Base-by-base conservation (phyloP, 768 basidiomycete species). In the Leccinellum luteum region DNA sequence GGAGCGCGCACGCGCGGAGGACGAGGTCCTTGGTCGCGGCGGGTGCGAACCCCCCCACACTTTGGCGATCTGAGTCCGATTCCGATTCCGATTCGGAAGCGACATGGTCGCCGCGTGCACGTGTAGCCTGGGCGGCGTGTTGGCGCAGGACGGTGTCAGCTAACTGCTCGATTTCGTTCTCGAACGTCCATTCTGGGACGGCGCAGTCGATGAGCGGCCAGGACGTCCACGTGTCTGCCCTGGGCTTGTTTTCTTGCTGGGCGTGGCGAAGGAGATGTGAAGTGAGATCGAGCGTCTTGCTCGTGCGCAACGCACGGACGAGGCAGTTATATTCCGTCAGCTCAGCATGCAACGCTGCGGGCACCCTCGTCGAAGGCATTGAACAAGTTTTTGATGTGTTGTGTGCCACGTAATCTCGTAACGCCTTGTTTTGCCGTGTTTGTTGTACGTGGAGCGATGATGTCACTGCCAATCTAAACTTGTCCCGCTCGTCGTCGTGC, bases 131-230 rank as follows among this genome's bases (percentile, higher is more conserved):
- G n/a, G n/a, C n/a, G n/a, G 38, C 38, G 10, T 41, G 41, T 17
- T 59, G 60, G 47, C 62, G 75, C 43, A 78, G 58, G 28, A 72
- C 69, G 13, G 75, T 68, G 19, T 76, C 70, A 6, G 78, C 78
- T 30, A 90, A 64, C 2, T 76, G 67, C 21, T 70, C 69, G 9
- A 92, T 77, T 70, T 92, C 90, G 60, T 92, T 90, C 48, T 84
- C 78, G 21, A 92, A 72, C 9, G 73, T 72, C 85, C 86, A 92
- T 71, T 90, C 85, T 1, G 90, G 89, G 9, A 81, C 74, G 23
- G 78, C 75, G 15, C 89, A 79, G 63, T 92, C 87, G 17, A 84
- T 78, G 51, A 91, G 79, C 1, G 90, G 90, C 90, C 90, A 92
- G 7, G 84, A 77, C 0, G 89, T 90, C 89, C 88, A 91, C 0